phyloP scores from a whole-genome alignment of 495 filamentous ascomycete genomes.

The Cercophora newfieldiana region DNA sequence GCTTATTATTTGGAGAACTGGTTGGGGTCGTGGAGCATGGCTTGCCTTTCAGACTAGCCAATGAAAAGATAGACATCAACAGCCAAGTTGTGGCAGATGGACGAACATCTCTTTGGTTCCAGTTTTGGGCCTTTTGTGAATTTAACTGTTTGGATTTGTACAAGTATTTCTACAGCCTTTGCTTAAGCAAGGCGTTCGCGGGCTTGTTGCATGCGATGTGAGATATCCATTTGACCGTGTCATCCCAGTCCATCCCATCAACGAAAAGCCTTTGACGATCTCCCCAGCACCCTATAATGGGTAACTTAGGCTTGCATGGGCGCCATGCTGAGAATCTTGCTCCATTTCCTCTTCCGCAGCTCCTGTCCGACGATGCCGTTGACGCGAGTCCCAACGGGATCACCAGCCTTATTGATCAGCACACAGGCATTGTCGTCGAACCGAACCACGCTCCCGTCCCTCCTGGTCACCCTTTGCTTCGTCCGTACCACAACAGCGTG shows the following conservation, averaged over 20 bases:
- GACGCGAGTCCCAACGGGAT: slow-evolving; percentile 90
- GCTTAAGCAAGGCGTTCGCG: neutral
- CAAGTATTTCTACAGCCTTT: neutral
- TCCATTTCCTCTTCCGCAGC: slow-evolving; percentile 86
- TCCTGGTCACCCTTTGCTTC: slow-evolving; percentile 77
- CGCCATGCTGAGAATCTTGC: slow-evolving; percentile 94
- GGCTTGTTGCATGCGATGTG: neutral
- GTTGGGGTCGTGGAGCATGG: neutral
- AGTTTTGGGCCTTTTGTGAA: neutral
- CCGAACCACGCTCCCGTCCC: slow-evolving; percentile 82
- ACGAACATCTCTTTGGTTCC: too few species aligned
- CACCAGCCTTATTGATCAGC: slow-evolving; percentile 93
- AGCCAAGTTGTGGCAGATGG: too few species aligned
- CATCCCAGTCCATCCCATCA: too few species aligned
- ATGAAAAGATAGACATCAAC: neutral
- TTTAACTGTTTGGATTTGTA: neutral
- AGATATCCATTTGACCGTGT: neutral
- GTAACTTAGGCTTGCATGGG: slow-evolving; percentile 82
- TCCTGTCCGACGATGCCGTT: slow-evolving; percentile 88
- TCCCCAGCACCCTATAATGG: too few species aligned
- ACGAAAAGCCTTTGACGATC: too few species aligned
- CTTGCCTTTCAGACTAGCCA: neutral
- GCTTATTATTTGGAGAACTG: neutral
- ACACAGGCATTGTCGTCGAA: slow-evolving; percentile 99
- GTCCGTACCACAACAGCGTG: slow-evolving; percentile 96